A percentile compares a stretch with the other conserved stretches of the same genome.
Evolutionary conservation across 495 filamentous ascomycete species (phyloP).

Genomic region (Polyplosphaeria fusca): DNA sequence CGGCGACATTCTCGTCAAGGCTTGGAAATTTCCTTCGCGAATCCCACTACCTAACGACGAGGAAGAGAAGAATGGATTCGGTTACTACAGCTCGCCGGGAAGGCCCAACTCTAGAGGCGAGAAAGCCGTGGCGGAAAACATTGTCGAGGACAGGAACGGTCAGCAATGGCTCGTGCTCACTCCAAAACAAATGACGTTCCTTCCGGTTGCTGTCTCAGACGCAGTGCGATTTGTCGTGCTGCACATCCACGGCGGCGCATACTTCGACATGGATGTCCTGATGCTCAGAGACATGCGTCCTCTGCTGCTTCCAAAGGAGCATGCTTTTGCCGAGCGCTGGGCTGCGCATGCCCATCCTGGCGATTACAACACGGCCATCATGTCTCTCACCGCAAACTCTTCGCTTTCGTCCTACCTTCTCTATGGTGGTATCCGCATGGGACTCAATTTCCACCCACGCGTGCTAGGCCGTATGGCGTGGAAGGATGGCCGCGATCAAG

Average conservation of each 20-base stretch:
- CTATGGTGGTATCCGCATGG: slow-evolving; percentile 57
- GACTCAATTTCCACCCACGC: slow-evolving; percentile 56
- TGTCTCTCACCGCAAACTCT: slow-evolving; percentile 55
- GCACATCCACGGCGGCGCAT: slow-evolving; percentile 54
- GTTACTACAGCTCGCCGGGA: slow-evolving; percentile 45
- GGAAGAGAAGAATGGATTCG: slow-evolving; percentile 43
- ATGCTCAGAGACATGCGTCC: slow-evolving; percentile 57
- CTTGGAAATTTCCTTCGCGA: slow-evolving; percentile 53
- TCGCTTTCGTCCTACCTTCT: slow-evolving; percentile 55
- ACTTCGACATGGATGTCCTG: slow-evolving; percentile 59
- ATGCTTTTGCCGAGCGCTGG: slow-evolving; percentile 57
- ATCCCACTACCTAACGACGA: slow-evolving; percentile 50
- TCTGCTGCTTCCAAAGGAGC: slow-evolving; percentile 47
- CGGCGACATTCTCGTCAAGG: slow-evolving; percentile 52
- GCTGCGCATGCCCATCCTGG: slow-evolving; percentile 52
- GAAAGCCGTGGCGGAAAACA: slow-evolving; percentile 47
- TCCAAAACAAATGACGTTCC: slow-evolving; percentile 52
- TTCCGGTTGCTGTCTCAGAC: slow-evolving; percentile 39
- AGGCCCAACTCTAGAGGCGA: slow-evolving; percentile 45
- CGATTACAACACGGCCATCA: slow-evolving; percentile 59
- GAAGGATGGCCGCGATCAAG: slow-evolving; percentile 52
- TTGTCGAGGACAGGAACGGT: slow-evolving; percentile 47
- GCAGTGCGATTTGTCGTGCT: slow-evolving; percentile 54
- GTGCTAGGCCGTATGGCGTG: slow-evolving; percentile 57
- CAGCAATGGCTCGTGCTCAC: slow-evolving; percentile 53